Evolutionary conservation across 75 land plant species (phyloP).

Genomic region (Picea glauca): DNA sequence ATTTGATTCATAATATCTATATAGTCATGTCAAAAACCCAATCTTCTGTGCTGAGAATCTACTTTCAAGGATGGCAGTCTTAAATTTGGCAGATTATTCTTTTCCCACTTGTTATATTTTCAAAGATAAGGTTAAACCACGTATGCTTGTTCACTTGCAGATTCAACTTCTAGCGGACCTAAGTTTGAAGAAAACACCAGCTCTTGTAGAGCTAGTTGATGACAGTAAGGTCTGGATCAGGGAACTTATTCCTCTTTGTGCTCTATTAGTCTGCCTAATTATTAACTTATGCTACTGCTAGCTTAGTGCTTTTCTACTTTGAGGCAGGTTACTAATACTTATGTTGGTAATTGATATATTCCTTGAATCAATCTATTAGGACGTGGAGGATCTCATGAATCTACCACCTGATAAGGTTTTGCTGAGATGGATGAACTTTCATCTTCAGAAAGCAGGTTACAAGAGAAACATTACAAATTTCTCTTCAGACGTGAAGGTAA

Average conservation of each 20-base stretch:
- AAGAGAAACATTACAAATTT: conserved; percentile 80
- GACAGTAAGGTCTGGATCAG: conserved; percentile 71
- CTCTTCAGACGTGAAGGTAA: conserved; percentile 93
- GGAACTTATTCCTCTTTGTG: neutral
- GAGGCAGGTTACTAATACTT: neutral
- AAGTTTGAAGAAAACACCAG: conserved; percentile 96
- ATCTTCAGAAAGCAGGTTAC: conserved; percentile 83
- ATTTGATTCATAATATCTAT: neutral
- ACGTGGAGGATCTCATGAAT: conserved; percentile 86
- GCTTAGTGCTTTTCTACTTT: conserved; percentile 6
- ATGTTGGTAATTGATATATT: neutral
- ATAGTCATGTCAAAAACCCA: neutral
- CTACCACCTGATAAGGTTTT: conserved; percentile 93
- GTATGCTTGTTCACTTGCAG: conserved; percentile 28
- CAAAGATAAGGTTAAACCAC: neutral
- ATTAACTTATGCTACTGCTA: neutral
- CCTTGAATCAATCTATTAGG: conserved; percentile 38
- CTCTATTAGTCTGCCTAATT: neutral
- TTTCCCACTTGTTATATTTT: neutral
- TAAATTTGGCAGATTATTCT: neutral
- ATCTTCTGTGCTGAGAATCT: neutral
- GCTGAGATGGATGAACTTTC: conserved; percentile 98
- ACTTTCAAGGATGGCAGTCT: neutral
- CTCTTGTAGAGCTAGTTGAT: conserved; percentile 88
- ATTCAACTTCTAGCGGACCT: conserved; percentile 95